These are phyloP conservation scores for Pleurotus salmoneostramineus DNA, from an alignment of 768 basidiomycete genomes.

Conservation along the genomic window DNA sequence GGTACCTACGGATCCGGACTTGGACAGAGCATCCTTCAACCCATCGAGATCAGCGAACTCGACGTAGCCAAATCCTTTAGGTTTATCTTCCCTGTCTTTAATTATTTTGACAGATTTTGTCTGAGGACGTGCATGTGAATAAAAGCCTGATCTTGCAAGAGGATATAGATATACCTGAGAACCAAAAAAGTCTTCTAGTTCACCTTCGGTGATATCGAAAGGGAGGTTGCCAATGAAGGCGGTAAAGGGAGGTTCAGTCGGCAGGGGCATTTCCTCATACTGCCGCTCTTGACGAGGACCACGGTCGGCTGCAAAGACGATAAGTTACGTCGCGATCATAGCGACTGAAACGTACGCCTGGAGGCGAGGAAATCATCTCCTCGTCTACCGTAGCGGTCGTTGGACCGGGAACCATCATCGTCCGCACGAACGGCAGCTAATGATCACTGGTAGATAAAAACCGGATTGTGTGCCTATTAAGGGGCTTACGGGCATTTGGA, in stretches of 20 bases:
- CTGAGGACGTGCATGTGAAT: conserved; percentile 27
- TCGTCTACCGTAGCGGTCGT: conserved; percentile 52
- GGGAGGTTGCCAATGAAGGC: conserved; percentile 96
- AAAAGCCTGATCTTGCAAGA: not conserved
- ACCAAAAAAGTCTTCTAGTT: conserved; percentile 79
- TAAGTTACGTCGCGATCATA: conserved; percentile 10
- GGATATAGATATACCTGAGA: conserved; percentile 39
- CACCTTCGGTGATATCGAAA: conserved; percentile 85
- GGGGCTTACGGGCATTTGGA: conserved; percentile 84
- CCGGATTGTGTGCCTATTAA: not conserved
- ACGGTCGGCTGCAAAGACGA: conserved; percentile 46
- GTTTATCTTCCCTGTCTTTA: conserved; percentile 87
- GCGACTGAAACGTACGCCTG: conserved; percentile 45
- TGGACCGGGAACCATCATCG: conserved; percentile 51
- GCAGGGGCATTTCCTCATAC: conserved; percentile 94
- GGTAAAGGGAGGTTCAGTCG: conserved; percentile 90
- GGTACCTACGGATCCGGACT: conserved; percentile 60
- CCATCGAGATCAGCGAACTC: conserved; percentile 89
- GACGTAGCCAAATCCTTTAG: conserved; percentile 97
- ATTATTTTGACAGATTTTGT: conserved; percentile 89
- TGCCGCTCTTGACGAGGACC: conserved; percentile 37
- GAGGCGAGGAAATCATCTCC: conserved; percentile 63
- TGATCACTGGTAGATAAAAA: conserved; percentile 10
- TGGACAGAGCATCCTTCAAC: conserved; percentile 78
- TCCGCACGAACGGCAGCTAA: conserved; percentile 68